A percentile compares a stretch with the other conserved stretches of the same genome.
Conservation (phyloP, 106 monocot species). For the Agapanthus africanus region DNA sequence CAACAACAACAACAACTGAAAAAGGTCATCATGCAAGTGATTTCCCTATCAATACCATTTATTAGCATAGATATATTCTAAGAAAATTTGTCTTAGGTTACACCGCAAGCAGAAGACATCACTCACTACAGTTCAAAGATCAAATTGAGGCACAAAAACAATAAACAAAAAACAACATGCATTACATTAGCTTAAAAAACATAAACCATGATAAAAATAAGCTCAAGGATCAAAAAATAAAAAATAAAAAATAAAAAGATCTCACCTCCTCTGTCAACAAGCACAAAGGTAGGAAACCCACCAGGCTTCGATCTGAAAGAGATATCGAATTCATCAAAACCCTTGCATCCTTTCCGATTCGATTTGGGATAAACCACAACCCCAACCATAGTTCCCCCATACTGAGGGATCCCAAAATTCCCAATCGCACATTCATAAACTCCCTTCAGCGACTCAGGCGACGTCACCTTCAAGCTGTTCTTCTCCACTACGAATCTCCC, state of each 20-base stretch:
- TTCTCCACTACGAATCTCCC: slow-evolving; percentile 56
- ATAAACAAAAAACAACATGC: too few relatives aligned
- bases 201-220: too few relatives aligned
- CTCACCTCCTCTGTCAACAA: slow-evolving; percentile 57
- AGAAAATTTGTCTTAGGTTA: too few relatives aligned
- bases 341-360: slow-evolving; percentile 36
- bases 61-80: too few relatives aligned
- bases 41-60: too few relatives aligned
- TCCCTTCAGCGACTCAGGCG: slow-evolving; percentile 26
- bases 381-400: slow-evolving; percentile 55
- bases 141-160: too few relatives aligned
- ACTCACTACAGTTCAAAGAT: too few relatives aligned
- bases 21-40: too few relatives aligned
- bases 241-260: too few relatives aligned
- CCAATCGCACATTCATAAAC: slow-evolving; percentile 25
- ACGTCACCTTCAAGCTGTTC: slow-evolving; percentile 41
- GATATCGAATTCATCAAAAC: slow-evolving; percentile 30
- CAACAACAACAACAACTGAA: too few relatives aligned
- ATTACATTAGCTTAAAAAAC: too few relatives aligned
- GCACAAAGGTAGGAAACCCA: slow-evolving; percentile 41
- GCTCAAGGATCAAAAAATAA: neutral
- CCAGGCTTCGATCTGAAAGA: slow-evolving; percentile 39
- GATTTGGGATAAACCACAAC: slow-evolving; percentile 33
- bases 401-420: slow-evolving; percentile 41
- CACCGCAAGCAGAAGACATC: too few relatives aligned